phyloP scores from a whole-genome alignment of 108 stramenopile species.

The Discostella pseudostelligera region DNA sequence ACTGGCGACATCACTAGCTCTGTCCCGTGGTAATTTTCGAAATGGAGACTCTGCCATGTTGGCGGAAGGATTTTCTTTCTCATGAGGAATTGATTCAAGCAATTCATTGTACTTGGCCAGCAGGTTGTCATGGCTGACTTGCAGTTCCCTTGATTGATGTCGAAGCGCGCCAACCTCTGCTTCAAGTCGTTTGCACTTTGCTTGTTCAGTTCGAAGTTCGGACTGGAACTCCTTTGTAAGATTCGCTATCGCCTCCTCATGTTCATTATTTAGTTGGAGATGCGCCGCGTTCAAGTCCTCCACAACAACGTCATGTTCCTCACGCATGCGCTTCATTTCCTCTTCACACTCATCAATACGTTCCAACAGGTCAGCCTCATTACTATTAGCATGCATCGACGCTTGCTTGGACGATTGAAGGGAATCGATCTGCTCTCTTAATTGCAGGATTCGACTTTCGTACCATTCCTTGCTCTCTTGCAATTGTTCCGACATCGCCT shows the following conservation, averaged over 20 bases:
- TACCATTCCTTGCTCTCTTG: slow-evolving; percentile 59
- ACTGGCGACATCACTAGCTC: slow-evolving; percentile 41
- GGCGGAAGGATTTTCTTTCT: slow-evolving; percentile 16
- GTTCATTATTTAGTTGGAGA: slow-evolving; percentile 32
- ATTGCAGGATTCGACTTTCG: slow-evolving; percentile 53
- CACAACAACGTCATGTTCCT: slow-evolving; percentile 54
- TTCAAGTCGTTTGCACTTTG: slow-evolving; percentile 15
- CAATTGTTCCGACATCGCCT: slow-evolving; percentile 69
- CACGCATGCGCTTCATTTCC: slow-evolving; percentile 77
- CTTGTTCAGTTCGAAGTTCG: slow-evolving; percentile 25
- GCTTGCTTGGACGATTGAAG: slow-evolving; percentile 49
- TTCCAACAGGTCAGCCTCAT: slow-evolving; percentile 67
- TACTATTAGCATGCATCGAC: slow-evolving; percentile 44
- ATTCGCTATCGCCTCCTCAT: slow-evolving; percentile 23
- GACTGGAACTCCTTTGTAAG: slow-evolving; percentile 17
- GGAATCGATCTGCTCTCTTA: slow-evolving; percentile 39
- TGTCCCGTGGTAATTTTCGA: slow-evolving; percentile 35
- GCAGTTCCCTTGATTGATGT: slow-evolving; percentile 41
- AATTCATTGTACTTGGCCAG: slow-evolving; percentile 40
- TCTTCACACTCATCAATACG: slow-evolving; percentile 83
- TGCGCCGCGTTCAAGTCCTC: slow-evolving; percentile 26
- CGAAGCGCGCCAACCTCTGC: slow-evolving; percentile 33
- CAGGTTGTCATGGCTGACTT: slow-evolving; percentile 26
- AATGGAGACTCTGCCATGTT: slow-evolving; percentile 16
- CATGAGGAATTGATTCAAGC: slow-evolving; percentile 7